Evolutionary conservation across 2,329 filamentous ascomycete genomes (phyloP).

Genomic region (Fusarium coffeatum): DNA sequence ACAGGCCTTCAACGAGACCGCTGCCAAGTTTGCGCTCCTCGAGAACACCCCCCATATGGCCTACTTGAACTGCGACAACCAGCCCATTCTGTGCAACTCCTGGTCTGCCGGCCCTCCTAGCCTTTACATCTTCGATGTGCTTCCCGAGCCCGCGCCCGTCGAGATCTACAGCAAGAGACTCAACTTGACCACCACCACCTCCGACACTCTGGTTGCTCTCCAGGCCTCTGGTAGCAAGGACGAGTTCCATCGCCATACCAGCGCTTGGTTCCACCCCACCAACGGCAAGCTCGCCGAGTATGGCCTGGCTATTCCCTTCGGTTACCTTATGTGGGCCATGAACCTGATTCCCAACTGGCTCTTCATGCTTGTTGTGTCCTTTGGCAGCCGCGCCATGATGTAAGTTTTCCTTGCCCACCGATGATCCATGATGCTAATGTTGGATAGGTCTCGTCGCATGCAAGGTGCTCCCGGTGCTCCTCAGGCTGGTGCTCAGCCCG

Average conservation of each 20-base stretch:
- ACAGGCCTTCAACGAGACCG: slow-evolving; percentile 73
- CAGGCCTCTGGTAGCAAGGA: slow-evolving; percentile 64
- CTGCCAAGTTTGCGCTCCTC: slow-evolving; percentile 70
- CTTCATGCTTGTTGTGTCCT: slow-evolving; percentile 80
- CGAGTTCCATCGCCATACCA: slow-evolving; percentile 60
- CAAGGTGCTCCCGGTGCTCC: slow-evolving; percentile 31
- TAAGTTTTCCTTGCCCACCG: slow-evolving; percentile 58
- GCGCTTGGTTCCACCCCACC: slow-evolving; percentile 78
- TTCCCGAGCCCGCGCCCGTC: slow-evolving; percentile 71
- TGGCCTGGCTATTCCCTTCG: slow-evolving; percentile 71
- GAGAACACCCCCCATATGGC: slow-evolving; percentile 74
- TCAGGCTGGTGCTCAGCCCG: slow-evolving; percentile 26
- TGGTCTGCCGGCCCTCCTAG: slow-evolving; percentile 75
- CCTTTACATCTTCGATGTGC: slow-evolving; percentile 75
- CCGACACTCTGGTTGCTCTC: slow-evolving; percentile 71
- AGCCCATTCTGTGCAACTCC: slow-evolving; percentile 79
- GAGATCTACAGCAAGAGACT: slow-evolving; percentile 73
- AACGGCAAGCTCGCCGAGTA: slow-evolving; percentile 74
- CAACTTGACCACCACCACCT: slow-evolving; percentile 76
- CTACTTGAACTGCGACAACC: slow-evolving; percentile 77
- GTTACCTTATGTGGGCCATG: slow-evolving; percentile 75
- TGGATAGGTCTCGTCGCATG: slow-evolving; percentile 55
- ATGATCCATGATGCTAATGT: slow-evolving; percentile 38
- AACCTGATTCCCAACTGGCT: slow-evolving; percentile 77
- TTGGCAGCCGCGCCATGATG: slow-evolving; percentile 81